phyloP scores from a whole-genome alignment of 2,329 filamentous ascomycete genomes.

The Atkinsonella hypoxylon region DNA sequence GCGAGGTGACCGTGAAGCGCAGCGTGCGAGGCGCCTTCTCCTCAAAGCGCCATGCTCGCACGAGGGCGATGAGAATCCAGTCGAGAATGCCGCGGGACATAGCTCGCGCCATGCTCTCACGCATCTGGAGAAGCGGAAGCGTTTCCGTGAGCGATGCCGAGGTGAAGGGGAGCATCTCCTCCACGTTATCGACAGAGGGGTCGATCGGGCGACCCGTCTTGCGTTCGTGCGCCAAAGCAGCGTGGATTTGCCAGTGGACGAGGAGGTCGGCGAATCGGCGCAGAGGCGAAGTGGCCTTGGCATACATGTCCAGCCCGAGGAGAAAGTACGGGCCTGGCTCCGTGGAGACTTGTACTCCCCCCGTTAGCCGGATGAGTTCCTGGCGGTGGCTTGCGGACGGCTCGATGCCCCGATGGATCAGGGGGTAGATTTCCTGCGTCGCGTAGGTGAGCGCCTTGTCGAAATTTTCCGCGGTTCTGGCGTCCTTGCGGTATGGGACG shows the following conservation, averaged over 20 bases:
- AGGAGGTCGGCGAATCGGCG: constrained; percentile 52
- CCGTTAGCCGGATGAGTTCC: constrained; percentile 23
- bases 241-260: constrained; percentile 55
- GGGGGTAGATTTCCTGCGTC: constrained; percentile 22
- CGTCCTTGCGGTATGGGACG: constrained; percentile 44
- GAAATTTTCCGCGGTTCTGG: constrained; percentile 25
- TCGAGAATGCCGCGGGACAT: constrained; percentile 33
- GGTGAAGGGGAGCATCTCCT: constrained; percentile 34
- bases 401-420: constrained; percentile 19
- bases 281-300: constrained; percentile 54
- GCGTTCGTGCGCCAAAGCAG: constrained; percentile 37
- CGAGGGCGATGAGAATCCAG: constrained; percentile 48
- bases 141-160: constrained; percentile 27
- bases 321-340: constrained; percentile 41
- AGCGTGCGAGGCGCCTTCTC: constrained; percentile 34
- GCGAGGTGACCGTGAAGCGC: constrained; percentile 31
- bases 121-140: constrained; percentile 38
- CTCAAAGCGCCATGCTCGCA: constrained; percentile 48
- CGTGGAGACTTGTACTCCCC: constrained; percentile 40
- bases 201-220: constrained; percentile 16
- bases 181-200: constrained; percentile 15
- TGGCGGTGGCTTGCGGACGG: constrained; percentile 20
- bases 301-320: constrained; percentile 48
- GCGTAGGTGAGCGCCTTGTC: constrained; percentile 24
- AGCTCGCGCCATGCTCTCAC: constrained; percentile 37